Evolutionary conservation across 192 early-diverging fungal species (phyloP).

Genomic region (Gigaspora rosea): DNA sequence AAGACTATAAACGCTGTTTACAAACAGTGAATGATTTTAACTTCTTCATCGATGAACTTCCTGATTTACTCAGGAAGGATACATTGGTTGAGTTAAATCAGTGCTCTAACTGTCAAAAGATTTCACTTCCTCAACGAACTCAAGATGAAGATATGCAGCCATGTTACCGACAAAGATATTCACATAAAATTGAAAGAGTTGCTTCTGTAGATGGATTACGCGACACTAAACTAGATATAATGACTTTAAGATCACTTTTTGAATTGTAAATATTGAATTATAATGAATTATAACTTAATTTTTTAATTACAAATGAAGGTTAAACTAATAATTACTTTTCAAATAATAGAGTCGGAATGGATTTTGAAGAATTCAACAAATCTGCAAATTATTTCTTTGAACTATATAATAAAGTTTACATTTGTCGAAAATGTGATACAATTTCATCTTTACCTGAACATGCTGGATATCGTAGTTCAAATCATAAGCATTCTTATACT

Average conservation of each 20-base stretch:
- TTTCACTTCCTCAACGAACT: neutral
- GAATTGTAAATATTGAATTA: neutral
- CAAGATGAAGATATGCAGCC: neutral
- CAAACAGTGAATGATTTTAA: neutral
- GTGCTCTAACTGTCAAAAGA: neutral
- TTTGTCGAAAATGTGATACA: neutral
- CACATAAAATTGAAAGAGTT: neutral
- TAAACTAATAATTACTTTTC: neutral
- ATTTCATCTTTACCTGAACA: neutral
- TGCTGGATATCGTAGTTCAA: conserved; percentile 6
- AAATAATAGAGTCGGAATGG: neutral
- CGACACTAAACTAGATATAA: neutral
- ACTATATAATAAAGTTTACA: conserved; percentile 8
- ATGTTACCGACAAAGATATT: conserved; percentile 2
- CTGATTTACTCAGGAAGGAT: neutral
- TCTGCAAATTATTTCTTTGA: conserved; percentile 4
- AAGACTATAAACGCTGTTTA: conserved; percentile 3
- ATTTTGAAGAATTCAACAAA: neutral
- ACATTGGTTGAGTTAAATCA: neutral
- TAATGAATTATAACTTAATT: neutral
- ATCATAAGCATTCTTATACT: neutral
- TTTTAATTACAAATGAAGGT: too few relatives aligned
- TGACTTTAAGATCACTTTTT: neutral
- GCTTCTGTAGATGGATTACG: neutral
- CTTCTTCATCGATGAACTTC: conserved; percentile 1